Evolutionary conservation across 2,329 filamentous ascomycete genomes (phyloP).

Genomic region (Scolecobasidium constrictum): DNA sequence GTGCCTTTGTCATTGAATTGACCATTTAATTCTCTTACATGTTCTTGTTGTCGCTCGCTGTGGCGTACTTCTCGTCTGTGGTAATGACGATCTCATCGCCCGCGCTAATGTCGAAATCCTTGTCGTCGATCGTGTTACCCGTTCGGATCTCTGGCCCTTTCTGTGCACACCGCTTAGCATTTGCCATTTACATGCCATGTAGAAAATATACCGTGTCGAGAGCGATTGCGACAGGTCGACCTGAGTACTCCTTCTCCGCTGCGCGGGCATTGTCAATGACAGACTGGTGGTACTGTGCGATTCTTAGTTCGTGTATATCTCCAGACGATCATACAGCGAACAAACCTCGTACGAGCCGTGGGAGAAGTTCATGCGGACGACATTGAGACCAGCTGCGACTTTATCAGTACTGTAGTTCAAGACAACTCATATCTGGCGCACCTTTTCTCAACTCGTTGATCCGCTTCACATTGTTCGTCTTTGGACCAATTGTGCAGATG

Average conservation of each 20-base stretch:
- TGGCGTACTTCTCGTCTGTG: conserved; percentile 87
- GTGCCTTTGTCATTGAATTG: neutral
- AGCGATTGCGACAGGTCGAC: conserved; percentile 89
- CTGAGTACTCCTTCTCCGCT: conserved; percentile 65
- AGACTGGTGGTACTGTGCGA: conserved; percentile 81
- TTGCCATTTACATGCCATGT: neutral
- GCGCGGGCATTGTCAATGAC: conserved; percentile 92
- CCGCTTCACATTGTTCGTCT: conserved; percentile 96
- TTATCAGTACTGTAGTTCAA: neutral
- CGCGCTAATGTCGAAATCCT: conserved; percentile 68
- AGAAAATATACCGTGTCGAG: conserved; percentile 54
- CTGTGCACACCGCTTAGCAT: conserved; percentile 20
- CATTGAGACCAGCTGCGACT: conserved; percentile 72
- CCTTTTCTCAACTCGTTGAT: conserved; percentile 83
- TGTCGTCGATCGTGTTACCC: conserved; percentile 59
- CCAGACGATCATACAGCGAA: neutral
- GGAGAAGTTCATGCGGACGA: conserved; percentile 99
- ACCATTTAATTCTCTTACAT: conserved; percentile 66
- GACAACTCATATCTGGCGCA: no score
- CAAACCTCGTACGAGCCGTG: conserved; percentile 72
- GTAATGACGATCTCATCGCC: conserved; percentile 89
- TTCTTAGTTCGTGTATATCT: conserved; percentile 8
- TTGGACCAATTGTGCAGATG: conserved; percentile 97
- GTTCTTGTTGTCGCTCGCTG: conserved; percentile 75
- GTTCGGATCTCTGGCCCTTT: conserved; percentile 84